Evolutionary conservation across 1,139 yeast species (phyloP).

Genomic region (Yamadazyma aaseri): DNA sequence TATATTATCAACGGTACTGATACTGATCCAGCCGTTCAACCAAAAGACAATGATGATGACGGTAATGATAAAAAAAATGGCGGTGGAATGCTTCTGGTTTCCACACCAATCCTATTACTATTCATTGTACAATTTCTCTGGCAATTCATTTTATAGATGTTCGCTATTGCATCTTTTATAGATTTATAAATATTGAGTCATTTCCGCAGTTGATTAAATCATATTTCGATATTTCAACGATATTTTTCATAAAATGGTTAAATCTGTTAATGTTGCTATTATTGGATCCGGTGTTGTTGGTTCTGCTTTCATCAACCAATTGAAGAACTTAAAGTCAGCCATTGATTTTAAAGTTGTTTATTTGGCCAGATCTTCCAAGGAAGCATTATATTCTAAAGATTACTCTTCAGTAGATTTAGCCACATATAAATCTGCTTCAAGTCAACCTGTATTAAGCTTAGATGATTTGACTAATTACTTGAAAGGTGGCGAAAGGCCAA

Average conservation of each 20-base stretch:
- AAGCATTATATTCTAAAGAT: constrained; percentile 65
- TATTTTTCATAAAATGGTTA: constrained; percentile 33
- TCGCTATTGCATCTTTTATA: neutral
- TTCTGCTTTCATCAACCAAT: constrained; percentile 64
- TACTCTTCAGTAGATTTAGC: constrained; percentile 68
- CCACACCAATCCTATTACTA: neutral
- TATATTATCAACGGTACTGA: constrained; percentile 41
- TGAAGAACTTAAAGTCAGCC: constrained; percentile 63
- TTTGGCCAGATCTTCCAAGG: constrained; percentile 68
- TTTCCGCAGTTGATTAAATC: constrained; percentile 1
- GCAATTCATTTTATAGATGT: neutral
- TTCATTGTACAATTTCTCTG: neutral
- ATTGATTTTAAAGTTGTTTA: constrained; percentile 74
- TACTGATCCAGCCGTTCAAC: constrained; percentile 9
- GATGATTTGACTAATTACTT: constrained; percentile 62
- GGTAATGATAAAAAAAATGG: constrained; percentile 6
- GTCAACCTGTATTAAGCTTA: constrained; percentile 51
- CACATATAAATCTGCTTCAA: constrained; percentile 55
- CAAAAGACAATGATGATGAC: constrained; percentile 7
- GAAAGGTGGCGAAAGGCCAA: constrained; percentile 66
- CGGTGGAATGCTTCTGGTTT: no score
- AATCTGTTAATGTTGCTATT: constrained; percentile 73
- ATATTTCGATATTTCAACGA: constrained; percentile 2
- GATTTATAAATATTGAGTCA: neutral
- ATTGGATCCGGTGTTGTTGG: constrained; percentile 97